These are phyloP conservation scores for Suillus hirtellus DNA, from an alignment of 768 basidiomycete species.

Conservation along the genomic window DNA sequence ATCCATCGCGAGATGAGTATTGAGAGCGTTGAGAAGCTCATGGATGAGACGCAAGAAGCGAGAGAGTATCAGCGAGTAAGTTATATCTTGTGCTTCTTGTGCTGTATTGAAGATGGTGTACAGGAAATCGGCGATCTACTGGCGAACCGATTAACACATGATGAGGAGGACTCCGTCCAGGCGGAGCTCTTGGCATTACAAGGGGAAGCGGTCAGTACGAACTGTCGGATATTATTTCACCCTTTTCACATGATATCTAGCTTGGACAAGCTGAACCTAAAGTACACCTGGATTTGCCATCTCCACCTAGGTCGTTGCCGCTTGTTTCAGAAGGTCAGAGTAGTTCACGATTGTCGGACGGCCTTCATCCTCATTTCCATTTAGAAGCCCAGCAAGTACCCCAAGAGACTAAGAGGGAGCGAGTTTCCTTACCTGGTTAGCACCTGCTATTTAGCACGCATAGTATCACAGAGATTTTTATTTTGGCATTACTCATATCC, in stretches of 20 bases:
- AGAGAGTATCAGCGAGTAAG: conserved; percentile 85
- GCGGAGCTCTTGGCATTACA: conserved; percentile 75
- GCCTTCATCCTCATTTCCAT: conserved; percentile 9
- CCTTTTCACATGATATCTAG: conserved; percentile 24
- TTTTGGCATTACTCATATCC: not conserved
- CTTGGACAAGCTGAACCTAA: conserved; percentile 30
- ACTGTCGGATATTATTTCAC: not conserved
- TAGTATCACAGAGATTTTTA: not conserved
- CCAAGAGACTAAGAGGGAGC: conserved; percentile 7
- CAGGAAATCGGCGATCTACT: conserved; percentile 94
- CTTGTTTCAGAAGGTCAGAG: conserved; percentile 33
- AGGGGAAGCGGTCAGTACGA: conserved; percentile 49
- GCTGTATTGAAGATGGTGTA: conserved; percentile 6
- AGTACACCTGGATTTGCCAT: conserved; percentile 47
- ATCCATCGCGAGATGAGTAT: conserved; percentile 93
- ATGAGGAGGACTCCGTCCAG: conserved; percentile 95
- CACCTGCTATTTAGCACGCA: not conserved
- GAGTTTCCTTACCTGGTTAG: conserved; percentile 26
- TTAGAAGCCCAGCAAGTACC: conserved; percentile 9
- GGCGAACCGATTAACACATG: conserved; percentile 74
- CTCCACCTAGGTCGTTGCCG: conserved; percentile 51
- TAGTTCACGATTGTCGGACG: conserved; percentile 17
- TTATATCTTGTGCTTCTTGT: conserved; percentile 3
- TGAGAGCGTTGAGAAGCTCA: conserved; percentile 89
- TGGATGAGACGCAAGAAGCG: conserved; percentile 92